Evolutionary conservation across 106 monocot genomes (phyloP), one percentile per base, ranked within the genome.

Genomic region (Xerophyta viscosa): DNA sequence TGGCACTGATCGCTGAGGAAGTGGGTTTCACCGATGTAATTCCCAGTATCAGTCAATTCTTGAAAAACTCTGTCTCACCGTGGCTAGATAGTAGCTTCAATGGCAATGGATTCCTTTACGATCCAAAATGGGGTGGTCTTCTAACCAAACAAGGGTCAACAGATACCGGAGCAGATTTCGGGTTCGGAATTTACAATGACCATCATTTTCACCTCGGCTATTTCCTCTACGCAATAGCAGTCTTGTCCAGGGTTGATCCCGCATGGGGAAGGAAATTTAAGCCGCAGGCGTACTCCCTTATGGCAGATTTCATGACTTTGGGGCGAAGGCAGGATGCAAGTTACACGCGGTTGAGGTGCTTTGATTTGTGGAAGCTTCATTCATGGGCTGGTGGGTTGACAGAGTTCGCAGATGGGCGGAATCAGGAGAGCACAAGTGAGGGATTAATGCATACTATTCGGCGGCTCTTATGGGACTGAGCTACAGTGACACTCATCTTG

Each of bases 381-480:
- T 92, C 92, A 8, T 92, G 92, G 92, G 87, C 92, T 2, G 92
- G 92, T 1, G 92, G 87, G 7, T 52, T 92, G 52, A 92, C 92
- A 0, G 92, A 87, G 43, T 92, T 92, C 17, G 87, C 25, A 0
- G 92, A 92, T 31, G 92, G 92, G 14, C 56, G 92, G 71, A 92
- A 92, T 21, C 92, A 92, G 64, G 92, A 87, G 72, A 92, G 92
- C 82, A 87, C 91, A 0, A 92, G 91, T 42, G 91, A 92, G 67
- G 91, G 86, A 0, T 92, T 45, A 87, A 83, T 41, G 92, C 83
- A 2, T 92, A 92, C 68, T 92, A 92, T 51, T 87, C 92, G 0
- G 92, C 92, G 0, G 87, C 87, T 3, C 74, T 92, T 1, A 50
- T 92, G 71, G 92, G 92, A 8, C 37, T 92, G 56, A 80, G 77